Evolutionary conservation across 2,329 filamentous ascomycete genomes (phyloP), one percentile per base, ranked within the genome.

Genomic region (Paecilomyces variotii): DNA sequence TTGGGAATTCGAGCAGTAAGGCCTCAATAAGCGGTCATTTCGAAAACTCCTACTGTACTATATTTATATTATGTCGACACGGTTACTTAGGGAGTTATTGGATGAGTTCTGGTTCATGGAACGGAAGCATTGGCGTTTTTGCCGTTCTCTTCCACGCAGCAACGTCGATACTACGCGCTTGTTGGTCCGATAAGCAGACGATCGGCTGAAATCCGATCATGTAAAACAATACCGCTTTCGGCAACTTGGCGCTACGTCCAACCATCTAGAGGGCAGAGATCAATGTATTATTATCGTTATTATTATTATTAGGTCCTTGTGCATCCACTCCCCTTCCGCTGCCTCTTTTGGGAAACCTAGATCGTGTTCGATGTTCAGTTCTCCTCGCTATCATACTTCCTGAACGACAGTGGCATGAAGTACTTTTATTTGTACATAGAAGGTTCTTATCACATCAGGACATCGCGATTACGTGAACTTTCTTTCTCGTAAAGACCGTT

Each of bases 201-300:
- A 50, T 19, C 26, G 27, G 26, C 34, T 24, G 24, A 14, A 26
- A 24, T 49, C 54, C 14, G 30, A 45, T 25, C 27, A 53, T 39
- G 59, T 55, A 58, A 58, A 53, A 52, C 19, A 54, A 60, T 60
- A 56, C 59, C 59, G 56, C 45, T 58, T 60, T 58, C n/a, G 58
- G 59, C 53, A 60, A 58, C 19, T 39, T 24, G 49, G 53, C 57
- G 59, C 59, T 56, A 54, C 50, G 14, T 52, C 39, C 19, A 12
- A 3, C 32, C 14, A 39, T 12, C 6, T 45, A 9, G 7, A 3
- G 39, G 19, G 3, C n/a, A 9, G 3, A 5, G 6, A n/a, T 45
- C 14, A 45, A 45, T 45, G n/a, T n/a, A n/a, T n/a, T n/a, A n/a
- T n/a, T n/a, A n/a, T n/a, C n/a, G n/a, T n/a, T n/a, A n/a, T 24